Evolutionary conservation across 495 filamentous ascomycete genomes (phyloP), one percentile per base, ranked within the genome.

Genomic region (Friedmanniomyces endolithicus): DNA sequence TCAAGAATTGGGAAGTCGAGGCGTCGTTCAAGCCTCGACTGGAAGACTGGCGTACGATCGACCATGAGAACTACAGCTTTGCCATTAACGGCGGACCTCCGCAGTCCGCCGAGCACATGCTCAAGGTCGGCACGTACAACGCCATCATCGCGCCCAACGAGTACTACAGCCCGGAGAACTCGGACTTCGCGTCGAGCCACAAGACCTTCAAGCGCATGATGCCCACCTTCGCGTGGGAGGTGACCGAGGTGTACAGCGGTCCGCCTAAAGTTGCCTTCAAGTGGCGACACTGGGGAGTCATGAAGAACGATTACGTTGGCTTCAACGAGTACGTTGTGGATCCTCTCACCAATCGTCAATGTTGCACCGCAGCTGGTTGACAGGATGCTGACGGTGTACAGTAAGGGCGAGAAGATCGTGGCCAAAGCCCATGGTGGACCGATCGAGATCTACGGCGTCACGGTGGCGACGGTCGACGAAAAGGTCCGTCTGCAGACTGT

Each of bases 1-100:
- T 84, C 63, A 84, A 85, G 65, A 84, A 84, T 70, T 84, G 81
- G 81, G 80, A 84, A 63, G 75, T 83, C 58, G 81, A 85, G 67
- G 80, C 81, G 11, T 81, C 76, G 6, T 82, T 80, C 75, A 85
- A 84, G 63, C 72, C 69, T 8, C 59, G 68, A 24, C 70, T 83
- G 1, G 29, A 60, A n/a, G 78, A 84, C 68, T 84, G 80, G 80
- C 74, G 79, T 43, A 84, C 81, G 20, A 70, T 83, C 60, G 75
- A 81, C 61, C 70, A 61, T 6, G 51, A 66, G 1, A 71, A 71
- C 40, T 84, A 83, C 70, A 70, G 63, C 22, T 82, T 84, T 63
- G 70, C 76, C n/a, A 72, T 84, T 60, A 82, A 83, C 64, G 79
- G 77, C 37, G 75, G 75, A 0, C 72, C 72, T 6, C 68, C 72